These are phyloP conservation scores for Picea sitchensis DNA, from an alignment of 75 land plant species.

Conservation along the genomic window DNA sequence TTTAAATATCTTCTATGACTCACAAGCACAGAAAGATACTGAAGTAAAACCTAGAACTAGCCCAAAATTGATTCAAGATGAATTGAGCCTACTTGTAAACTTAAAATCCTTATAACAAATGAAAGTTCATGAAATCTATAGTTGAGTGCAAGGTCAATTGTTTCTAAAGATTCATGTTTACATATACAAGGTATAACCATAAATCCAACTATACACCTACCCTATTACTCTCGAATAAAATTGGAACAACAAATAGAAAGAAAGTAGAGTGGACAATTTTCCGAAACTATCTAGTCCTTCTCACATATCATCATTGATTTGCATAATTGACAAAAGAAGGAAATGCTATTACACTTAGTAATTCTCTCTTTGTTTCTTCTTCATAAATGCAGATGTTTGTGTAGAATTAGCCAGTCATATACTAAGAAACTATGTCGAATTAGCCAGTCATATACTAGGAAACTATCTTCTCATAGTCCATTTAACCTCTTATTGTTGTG, in stretches of 20 bases:
- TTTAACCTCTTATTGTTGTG: neutral
- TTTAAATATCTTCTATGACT: no score
- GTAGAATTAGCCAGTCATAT: neutral
- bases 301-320: neutral
- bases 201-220: neutral
- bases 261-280: neutral
- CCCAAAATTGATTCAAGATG: neutral
- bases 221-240: neutral
- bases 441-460: neutral
- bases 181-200: neutral
- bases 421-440: neutral
- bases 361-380: neutral
- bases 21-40: no score
- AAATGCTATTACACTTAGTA: neutral
- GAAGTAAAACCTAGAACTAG: neutral
- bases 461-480: neutral
- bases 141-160: neutral
- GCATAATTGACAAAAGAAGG: neutral
- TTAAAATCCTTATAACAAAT: conserved; percentile 1
- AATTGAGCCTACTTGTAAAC: neutral
- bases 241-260: neutral
- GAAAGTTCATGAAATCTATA: neutral
- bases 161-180: neutral
- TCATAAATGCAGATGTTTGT: neutral
- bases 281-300: neutral